Conservation (phyloP, 345 rosid species). For the Aegle marmelos region DNA sequence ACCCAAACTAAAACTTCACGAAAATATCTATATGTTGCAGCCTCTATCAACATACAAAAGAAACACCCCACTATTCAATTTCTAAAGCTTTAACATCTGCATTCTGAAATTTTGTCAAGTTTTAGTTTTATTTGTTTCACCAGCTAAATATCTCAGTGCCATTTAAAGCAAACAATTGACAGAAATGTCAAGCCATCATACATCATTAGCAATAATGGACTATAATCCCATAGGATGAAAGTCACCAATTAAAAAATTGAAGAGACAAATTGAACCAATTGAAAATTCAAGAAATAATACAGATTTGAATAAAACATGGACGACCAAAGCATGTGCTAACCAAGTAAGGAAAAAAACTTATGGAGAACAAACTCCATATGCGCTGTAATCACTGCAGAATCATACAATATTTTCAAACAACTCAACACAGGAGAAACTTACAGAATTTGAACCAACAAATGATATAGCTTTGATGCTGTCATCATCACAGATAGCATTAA, state of each 20-base stretch:
- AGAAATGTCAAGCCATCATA: background rate
- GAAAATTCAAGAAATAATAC: background rate
- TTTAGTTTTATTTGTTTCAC: background rate
- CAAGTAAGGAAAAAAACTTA: background rate
- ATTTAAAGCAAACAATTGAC: background rate
- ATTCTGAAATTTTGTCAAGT: too few relatives aligned
- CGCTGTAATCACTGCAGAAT: background rate
- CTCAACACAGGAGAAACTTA: conserved; percentile 38
- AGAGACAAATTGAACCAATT: background rate
- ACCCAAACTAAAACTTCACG: background rate
- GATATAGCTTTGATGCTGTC: conserved; percentile 77
- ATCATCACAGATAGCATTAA: conserved; percentile 93
- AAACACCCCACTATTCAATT: background rate
- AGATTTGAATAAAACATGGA: background rate
- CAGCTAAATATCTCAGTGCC: background rate
- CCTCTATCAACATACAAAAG: background rate
- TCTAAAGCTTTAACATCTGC: background rate
- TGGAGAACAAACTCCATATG: background rate
- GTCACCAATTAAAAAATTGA: background rate
- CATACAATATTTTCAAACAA: background rate
- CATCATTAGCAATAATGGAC: background rate
- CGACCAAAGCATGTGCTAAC: background rate
- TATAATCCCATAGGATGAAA: background rate
- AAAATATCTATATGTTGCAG: background rate
- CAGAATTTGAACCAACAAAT: conserved; percentile 89